Evolutionary conservation across 148 eudicot species (phyloP), one percentile per base, ranked within the genome.

Genomic region (Camellia lanceoleosa): DNA sequence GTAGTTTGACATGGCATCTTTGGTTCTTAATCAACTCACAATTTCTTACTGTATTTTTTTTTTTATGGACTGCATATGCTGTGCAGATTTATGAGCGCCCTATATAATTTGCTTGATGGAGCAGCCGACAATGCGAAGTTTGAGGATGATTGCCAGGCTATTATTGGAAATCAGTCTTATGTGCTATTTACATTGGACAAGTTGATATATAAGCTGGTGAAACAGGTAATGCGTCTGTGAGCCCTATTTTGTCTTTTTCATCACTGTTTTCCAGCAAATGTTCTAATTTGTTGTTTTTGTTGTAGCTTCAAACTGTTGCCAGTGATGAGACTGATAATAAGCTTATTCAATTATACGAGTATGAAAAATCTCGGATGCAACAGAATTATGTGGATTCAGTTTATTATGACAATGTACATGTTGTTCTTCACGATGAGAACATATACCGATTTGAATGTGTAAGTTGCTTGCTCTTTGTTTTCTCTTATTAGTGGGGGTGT

Each of bases 111-210:
- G 89, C 97, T 95, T 83, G 99, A 95, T 85, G 99, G 97, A 75
- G 84, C 97, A 58, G 88, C 91, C 77, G 99, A 95, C 80, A 95
- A 95, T 88, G 80, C 99, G 15, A 95, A 90, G 80, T 95, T 88
- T 80, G 99, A 95, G 87, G 99, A 95, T 86, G 99, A 95, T 78
- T 95, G 99, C 75, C 90, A 97, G 54, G 88, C 92, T 68, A 85
- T 93, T 60, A 87, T 93, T 80, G 99, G 99, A 73, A 95, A 95
- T 82, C 94, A 95, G 79, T 92, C 99, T 66, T 95, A 95, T 83
- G 88, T 89, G 80, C 84, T 95, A 51, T 95, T 95, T 84, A 95
- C 99, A 49, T 86, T 93, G 91, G 99, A 95, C 87, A 95, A 95
- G 80, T 84, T 95, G 87, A 93, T 95, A 49, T 95, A 88, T 87